Percentiles rank a stretch among this genome's conserved stretches.
Conservation (phyloP, 176 grass and related monocot genomes). For the Oryza glumipatula region DNA sequence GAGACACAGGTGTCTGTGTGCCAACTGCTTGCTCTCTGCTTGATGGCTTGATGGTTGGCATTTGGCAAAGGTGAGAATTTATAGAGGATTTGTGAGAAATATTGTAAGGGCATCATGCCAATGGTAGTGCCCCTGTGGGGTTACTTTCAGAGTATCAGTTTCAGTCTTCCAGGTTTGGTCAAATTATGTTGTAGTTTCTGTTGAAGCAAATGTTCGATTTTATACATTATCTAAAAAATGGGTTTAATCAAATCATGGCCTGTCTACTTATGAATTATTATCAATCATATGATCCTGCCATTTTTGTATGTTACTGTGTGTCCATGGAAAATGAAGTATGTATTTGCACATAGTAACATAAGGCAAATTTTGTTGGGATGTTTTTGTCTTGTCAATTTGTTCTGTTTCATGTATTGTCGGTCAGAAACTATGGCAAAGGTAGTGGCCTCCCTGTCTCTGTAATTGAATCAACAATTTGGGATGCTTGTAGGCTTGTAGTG, state of each 20-base stretch:
- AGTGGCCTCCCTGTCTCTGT: neutral
- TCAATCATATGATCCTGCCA: conserved; percentile 14
- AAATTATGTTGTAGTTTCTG: conserved; percentile 9
- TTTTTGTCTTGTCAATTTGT: conserved; percentile 52
- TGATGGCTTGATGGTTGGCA: conserved; percentile 38
- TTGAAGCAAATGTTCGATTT: too few species aligned
- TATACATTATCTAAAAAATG: too few species aligned
- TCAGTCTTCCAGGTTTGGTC: conserved; percentile 32
- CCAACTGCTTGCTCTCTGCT: conserved; percentile 36
- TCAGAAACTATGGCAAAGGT: neutral
- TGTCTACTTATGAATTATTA: too few species aligned
- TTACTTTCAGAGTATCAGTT: conserved; percentile 30
- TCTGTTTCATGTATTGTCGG: conserved; percentile 21
- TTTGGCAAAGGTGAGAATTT: conserved; percentile 51
- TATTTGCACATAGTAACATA: conserved; percentile 5
- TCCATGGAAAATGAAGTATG: conserved; percentile 27
- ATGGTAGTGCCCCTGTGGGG: conserved; percentile 22
- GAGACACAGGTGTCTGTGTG: conserved; percentile 46
- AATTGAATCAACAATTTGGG: neutral
- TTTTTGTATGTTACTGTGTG: neutral
- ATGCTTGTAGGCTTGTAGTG: conserved; percentile 5
- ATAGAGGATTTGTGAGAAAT: conserved; percentile 51
- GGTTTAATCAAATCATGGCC: too few species aligned
- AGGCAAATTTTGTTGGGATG: conserved; percentile 28
- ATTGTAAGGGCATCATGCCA: neutral